Evolutionary conservation across 129 eudicot species (phyloP).

Genomic region (Escallonia rubra): DNA sequence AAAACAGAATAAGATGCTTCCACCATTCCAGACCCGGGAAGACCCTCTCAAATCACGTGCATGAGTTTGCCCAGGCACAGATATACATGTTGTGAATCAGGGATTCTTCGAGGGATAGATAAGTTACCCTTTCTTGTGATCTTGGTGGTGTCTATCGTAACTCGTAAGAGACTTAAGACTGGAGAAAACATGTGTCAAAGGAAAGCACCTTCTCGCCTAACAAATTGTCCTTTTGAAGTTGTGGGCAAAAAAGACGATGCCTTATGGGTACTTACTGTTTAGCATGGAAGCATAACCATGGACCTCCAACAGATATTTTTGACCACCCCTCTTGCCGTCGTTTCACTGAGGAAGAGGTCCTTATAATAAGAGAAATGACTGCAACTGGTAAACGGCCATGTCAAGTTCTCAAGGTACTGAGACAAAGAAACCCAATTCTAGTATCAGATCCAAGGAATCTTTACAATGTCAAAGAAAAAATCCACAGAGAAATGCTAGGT

Average conservation of each 20-base stretch:
- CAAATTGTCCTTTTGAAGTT: constrained; percentile 13
- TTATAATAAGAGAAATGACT: constrained; percentile 9
- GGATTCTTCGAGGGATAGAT: constrained; percentile 13
- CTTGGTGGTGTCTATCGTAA: constrained; percentile 5
- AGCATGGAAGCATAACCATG: constrained; percentile 7
- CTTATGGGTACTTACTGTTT: constrained; percentile 1
- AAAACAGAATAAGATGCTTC: constrained; percentile 9
- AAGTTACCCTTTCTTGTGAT: not conserved
- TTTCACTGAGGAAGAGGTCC: constrained; percentile 4
- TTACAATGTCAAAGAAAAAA: constrained; percentile 7
- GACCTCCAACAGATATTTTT: not conserved
- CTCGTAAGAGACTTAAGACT: constrained; percentile 6
- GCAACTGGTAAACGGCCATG: constrained; percentile 6
- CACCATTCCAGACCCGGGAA: constrained; percentile 6
- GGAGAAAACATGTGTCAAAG: constrained; percentile 12
- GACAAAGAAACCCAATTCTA: constrained; percentile 7
- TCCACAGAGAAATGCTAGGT: constrained; percentile 9
- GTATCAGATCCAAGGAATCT: constrained; percentile 7
- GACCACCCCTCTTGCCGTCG: constrained; percentile 4
- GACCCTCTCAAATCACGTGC: constrained; percentile 7
- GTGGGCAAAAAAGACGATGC: constrained; percentile 7
- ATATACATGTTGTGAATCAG: constrained; percentile 3
- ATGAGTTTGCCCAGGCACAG: not conserved
- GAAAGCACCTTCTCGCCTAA: constrained; percentile 7
- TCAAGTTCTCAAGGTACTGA: constrained; percentile 9